These are phyloP conservation scores for Erodium texanum DNA, from an alignment of 441 rosid species.

Conservation along the genomic window DNA sequence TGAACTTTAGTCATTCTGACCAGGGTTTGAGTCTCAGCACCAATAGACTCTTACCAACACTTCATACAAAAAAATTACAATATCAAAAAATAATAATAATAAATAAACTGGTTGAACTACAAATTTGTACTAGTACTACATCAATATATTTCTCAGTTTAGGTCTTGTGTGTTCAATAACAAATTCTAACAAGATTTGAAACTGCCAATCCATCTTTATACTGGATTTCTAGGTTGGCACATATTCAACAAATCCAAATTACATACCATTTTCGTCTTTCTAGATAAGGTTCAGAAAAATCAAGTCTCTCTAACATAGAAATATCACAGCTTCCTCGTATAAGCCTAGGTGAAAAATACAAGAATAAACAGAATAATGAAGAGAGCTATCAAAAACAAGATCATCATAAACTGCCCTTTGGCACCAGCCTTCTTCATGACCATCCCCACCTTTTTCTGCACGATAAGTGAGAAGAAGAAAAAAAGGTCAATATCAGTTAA, in stretches of 20 bases:
- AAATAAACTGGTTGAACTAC: no score
- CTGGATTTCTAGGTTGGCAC: background rate
- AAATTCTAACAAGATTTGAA: no score
- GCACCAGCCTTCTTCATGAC: slow-evolving; percentile 97
- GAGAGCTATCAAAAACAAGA: slow-evolving; percentile 60
- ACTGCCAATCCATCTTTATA: background rate
- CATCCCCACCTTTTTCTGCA: slow-evolving; percentile 92
- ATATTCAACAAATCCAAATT: background rate
- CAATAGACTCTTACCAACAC: no score
- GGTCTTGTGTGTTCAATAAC: no score
- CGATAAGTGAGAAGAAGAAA: slow-evolving; percentile 4
- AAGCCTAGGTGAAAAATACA: slow-evolving; percentile 65
- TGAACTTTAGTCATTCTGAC: no score
- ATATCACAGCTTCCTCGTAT: background rate
- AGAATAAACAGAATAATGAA: slow-evolving; percentile 84
- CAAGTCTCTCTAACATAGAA: slow-evolving; percentile 8
- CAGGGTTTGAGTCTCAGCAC: no score
- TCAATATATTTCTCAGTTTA: no score
- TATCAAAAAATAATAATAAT: no score
- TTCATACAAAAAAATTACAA: no score
- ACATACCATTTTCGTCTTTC: background rate
- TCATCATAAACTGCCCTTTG: slow-evolving; percentile 95
- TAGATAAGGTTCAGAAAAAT: background rate
- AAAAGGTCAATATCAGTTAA: background rate
- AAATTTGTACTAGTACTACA: no score